Percentiles rank a stretch among this genome's conserved stretches.
These are phyloP conservation scores for Neofusicoccum umdonicola DNA, from an alignment of 2,329 filamentous ascomycete genomes.

Conservation along the genomic window DNA sequence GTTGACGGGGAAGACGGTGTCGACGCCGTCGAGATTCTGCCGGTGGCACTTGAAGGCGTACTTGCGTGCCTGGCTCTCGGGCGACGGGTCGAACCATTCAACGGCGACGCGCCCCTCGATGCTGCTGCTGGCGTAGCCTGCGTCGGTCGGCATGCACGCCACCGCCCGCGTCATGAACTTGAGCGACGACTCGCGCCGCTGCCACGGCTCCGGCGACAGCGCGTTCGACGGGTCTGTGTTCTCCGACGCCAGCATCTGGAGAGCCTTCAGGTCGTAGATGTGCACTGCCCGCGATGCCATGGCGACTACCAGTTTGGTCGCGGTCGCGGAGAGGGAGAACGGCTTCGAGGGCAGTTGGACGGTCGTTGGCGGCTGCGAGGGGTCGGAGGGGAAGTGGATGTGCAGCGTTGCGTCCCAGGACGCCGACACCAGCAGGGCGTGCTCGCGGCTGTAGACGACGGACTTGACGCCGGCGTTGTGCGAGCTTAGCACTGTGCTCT, in stretches of 20 bases:
- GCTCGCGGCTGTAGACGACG: slow-evolving; percentile 75
- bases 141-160: slow-evolving; percentile 94
- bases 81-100: slow-evolving; percentile 92
- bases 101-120: slow-evolving; percentile 96
- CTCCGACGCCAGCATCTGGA: slow-evolving; percentile 57
- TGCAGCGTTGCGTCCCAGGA: slow-evolving; percentile 94
- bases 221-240: slow-evolving; percentile 41
- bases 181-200: slow-evolving; percentile 86
- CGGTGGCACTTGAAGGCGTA: slow-evolving; percentile 99
- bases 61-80: slow-evolving; percentile 84
- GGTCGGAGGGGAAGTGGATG: slow-evolving; percentile 65
- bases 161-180: slow-evolving; percentile 95
- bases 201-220: slow-evolving; percentile 73
- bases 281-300: slow-evolving; percentile 93
- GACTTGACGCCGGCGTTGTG: slow-evolving; percentile 79
- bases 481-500: slow-evolving; percentile 71
- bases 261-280: slow-evolving; percentile 82
- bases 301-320: slow-evolving; percentile 86
- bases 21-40: slow-evolving; percentile 67
- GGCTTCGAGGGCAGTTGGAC: slow-evolving; percentile 80
- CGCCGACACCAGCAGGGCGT: slow-evolving; percentile 78
- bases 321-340: slow-evolving; percentile 75
- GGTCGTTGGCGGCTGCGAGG: slow-evolving; percentile 56
- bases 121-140: slow-evolving; percentile 84
- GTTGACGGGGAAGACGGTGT: slow-evolving; percentile 90